These are phyloP conservation scores for Vicia sativa DNA, from an alignment of 306 rosid species.

Conservation along the genomic window DNA sequence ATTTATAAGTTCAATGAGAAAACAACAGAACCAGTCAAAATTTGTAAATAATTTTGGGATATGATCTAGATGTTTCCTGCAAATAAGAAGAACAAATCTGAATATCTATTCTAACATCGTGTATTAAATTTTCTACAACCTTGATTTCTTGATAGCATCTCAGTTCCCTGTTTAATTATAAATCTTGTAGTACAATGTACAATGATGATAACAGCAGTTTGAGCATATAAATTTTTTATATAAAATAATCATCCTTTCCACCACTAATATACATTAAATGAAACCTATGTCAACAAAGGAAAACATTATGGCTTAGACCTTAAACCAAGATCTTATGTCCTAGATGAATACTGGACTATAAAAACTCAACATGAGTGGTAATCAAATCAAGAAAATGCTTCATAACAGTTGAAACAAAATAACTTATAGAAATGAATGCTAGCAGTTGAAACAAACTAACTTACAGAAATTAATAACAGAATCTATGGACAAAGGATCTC, in stretches of 20 bases:
- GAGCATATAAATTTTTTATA: background rate
- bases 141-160: no score
- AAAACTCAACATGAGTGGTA: background rate
- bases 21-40: no score
- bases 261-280: conserved; percentile 5
- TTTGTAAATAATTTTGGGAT: no score
- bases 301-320: conserved; percentile 10
- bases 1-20: no score
- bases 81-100: no score
- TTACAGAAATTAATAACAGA: background rate
- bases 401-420: background rate
- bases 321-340: conserved; percentile 5
- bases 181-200: background rate
- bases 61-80: no score
- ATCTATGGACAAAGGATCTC: background rate
- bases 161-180: no score
- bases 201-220: background rate
- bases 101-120: no score
- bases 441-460: conserved; percentile 15
- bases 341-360: background rate
- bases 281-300: background rate
- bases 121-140: no score
- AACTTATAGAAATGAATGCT: no score
- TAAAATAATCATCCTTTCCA: background rate
- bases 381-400: background rate